phyloP scores from a whole-genome alignment of 176 grass and related monocot species.

The Sorghum bicolor region Sorghum_bicolor_NCBIv3 NC_012873.2:63626501-63627000 shows the following conservation, averaged over 20 bases:
- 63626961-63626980: neutral
- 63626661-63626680: neutral
- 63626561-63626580: constrained; percentile 90
- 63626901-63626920: neutral
- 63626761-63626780: neutral
- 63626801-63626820: neutral
- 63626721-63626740: neutral
- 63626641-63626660: neutral
- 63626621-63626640: constrained; percentile 13
- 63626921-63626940: neutral
- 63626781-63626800: neutral
- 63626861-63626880: neutral
- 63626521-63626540: constrained; percentile 90
- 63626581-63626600: constrained; percentile 89
- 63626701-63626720: neutral
- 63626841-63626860: neutral
- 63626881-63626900: neutral
- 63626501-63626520: constrained; percentile 98
- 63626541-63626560: constrained; percentile 83
- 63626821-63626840: neutral
- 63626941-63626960: neutral
- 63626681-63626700: neutral
- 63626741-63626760: neutral
- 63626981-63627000: neutral
- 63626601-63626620: constrained; percentile 18